Evolutionary conservation across 495 filamentous ascomycete species (phyloP), one percentile per base, ranked within the genome.

Genomic region (Barbatosphaeria neglecta): DNA sequence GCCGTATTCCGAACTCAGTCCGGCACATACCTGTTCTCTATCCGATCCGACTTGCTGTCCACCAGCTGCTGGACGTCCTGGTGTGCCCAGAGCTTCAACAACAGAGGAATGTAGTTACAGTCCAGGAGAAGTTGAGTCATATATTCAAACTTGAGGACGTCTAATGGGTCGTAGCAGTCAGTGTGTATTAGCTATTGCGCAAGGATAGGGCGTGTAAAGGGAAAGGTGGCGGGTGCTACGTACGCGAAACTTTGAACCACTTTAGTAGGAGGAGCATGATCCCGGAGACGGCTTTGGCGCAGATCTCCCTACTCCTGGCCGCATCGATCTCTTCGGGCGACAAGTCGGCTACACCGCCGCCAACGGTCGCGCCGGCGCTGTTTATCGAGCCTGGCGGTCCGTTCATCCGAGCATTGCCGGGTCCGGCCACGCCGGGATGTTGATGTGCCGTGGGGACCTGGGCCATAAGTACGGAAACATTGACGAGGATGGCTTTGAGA

Each of bases 171-270:
- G 50, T 25, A 63, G 75, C 47, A 70, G 65, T 35, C 43, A 45
- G 18, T 13, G n/a, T n/a, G n/a, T n/a, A n/a, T n/a, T n/a, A n/a
- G n/a, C n/a, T n/a, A n/a, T n/a, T n/a, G n/a, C n/a, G n/a, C n/a
- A n/a, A n/a, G n/a, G n/a, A n/a, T n/a, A n/a, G n/a, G n/a, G n/a
- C n/a, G n/a, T n/a, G n/a, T n/a, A n/a, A n/a, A n/a, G n/a, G n/a
- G n/a, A n/a, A n/a, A n/a, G n/a, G n/a, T n/a, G n/a, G n/a, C n/a
- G 46, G 20, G 17, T 24, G 23, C 40, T 13, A 70, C 86, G 68
- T 67, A 95, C 90, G 90, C 49, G 87, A 95, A 51, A 90, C 71
- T 62, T 95, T 93, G 59, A 97, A 87, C 92, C 92, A 98, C 66
- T 96, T 97, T 45, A 97, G 61, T 20, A 98, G 59, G 22, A 94